Evolutionary conservation across 1,284 basidiomycete genomes (phyloP).

Genomic region (Vanrija pseudolonga): DNA sequence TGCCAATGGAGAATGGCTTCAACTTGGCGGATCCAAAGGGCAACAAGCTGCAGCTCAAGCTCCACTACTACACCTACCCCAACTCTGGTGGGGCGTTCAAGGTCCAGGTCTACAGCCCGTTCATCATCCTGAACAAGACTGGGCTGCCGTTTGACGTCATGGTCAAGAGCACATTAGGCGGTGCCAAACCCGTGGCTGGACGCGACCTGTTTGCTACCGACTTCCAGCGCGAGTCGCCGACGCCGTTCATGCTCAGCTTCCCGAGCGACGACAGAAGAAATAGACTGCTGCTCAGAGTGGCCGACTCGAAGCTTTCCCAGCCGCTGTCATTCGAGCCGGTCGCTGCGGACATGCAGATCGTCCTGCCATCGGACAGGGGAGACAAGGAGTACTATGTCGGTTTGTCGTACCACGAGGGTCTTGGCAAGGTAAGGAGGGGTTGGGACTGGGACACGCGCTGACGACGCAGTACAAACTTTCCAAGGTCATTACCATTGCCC

Average conservation of each 20-base stretch:
- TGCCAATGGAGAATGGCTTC: constrained; percentile 44
- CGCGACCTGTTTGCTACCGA: constrained; percentile 56
- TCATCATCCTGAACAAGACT: constrained; percentile 90
- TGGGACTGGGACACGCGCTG: background rate
- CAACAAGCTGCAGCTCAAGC: constrained; percentile 72
- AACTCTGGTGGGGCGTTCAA: constrained; percentile 97
- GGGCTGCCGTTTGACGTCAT: constrained; percentile 77
- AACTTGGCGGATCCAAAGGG: constrained; percentile 69
- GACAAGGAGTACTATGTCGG: constrained; percentile 83
- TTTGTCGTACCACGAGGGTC: constrained; percentile 86
- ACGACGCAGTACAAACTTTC: constrained; percentile 73
- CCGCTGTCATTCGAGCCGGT: constrained; percentile 86
- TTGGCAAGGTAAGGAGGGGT: constrained; percentile 61
- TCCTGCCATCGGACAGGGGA: constrained; percentile 64
- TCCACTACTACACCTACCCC: constrained; percentile 85
- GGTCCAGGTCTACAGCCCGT: constrained; percentile 93
- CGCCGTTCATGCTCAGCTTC: constrained; percentile 86
- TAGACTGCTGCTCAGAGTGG: constrained; percentile 77
- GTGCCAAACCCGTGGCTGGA: constrained; percentile 80
- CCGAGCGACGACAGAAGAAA: constrained; percentile 71
- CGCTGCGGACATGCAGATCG: constrained; percentile 80
- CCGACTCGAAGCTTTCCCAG: constrained; percentile 88
- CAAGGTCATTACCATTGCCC: constrained; percentile 88
- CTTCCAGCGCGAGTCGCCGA: constrained; percentile 54
- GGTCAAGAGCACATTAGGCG: constrained; percentile 68